Percentiles rank a stretch among this genome's conserved stretches.
phyloP scores from a whole-genome alignment of 768 basidiomycete genomes.

The Rhodosporidiobolus odoratus region DNA sequence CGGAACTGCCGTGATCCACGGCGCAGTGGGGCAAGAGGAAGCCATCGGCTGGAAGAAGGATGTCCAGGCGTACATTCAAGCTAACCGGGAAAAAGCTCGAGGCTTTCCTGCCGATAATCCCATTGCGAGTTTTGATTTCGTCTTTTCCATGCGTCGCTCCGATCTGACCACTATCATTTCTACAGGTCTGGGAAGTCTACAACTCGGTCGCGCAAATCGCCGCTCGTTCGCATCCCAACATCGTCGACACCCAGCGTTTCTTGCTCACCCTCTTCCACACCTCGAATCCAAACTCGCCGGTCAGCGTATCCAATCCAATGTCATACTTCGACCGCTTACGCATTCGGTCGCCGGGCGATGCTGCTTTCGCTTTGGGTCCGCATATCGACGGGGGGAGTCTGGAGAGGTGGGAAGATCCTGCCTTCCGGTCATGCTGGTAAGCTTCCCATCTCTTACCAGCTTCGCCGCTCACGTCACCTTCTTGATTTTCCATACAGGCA shows the following conservation, averaged over 20 bases:
- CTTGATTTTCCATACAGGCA: background rate
- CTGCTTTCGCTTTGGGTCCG: slow-evolving; percentile 52
- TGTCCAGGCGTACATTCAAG: slow-evolving; percentile 41
- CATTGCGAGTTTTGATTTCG: background rate
- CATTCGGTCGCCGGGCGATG: slow-evolving; percentile 66
- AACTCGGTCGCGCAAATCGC: slow-evolving; percentile 60
- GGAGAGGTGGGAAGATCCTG: slow-evolving; percentile 64
- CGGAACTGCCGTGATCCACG: slow-evolving; percentile 58
- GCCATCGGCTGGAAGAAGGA: slow-evolving; percentile 52
- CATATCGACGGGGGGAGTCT: slow-evolving; percentile 57
- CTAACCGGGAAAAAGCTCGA: slow-evolving; percentile 42
- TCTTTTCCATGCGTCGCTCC: background rate
- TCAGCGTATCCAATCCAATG: slow-evolving; percentile 59
- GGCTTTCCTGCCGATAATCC: slow-evolving; percentile 1
- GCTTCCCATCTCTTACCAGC: too few species aligned
- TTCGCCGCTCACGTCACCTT: too few species aligned
- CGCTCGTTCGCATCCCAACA: slow-evolving; percentile 63
- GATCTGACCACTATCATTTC: background rate
- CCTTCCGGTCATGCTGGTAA: background rate
- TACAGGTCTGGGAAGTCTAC: slow-evolving; percentile 68
- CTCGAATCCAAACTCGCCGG: slow-evolving; percentile 49
- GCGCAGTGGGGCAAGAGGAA: slow-evolving; percentile 52
- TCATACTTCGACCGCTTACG: slow-evolving; percentile 72
- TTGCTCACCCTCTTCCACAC: slow-evolving; percentile 43
- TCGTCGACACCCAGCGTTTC: slow-evolving; percentile 59